These are phyloP conservation scores for Neofusicoccum umdonicola DNA, from an alignment of 2,329 filamentous ascomycete genomes.

Conservation along the genomic window DNA sequence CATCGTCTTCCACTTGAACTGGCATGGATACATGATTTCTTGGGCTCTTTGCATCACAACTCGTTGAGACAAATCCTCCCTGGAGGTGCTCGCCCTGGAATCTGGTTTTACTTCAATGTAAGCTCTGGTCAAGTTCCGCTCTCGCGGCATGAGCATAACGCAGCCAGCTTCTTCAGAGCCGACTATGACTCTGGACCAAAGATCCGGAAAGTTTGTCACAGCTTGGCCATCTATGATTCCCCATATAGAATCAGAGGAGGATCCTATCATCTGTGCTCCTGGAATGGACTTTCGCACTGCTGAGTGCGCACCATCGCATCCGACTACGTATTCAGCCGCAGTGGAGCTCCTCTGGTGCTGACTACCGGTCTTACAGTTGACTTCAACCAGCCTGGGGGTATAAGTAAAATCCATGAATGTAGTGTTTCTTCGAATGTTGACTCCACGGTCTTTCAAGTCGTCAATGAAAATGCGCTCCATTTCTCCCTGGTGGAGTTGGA, in stretches of 20 bases:
- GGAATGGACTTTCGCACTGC: conserved; percentile 60
- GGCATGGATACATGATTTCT: conserved; percentile 46
- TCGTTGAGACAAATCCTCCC: conserved; percentile 52
- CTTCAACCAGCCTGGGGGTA: conserved; percentile 40
- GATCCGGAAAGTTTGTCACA: conserved; percentile 70
- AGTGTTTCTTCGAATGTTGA: conserved; percentile 62
- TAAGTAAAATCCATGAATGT: conserved; percentile 56
- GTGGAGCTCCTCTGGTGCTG: conserved; percentile 43
- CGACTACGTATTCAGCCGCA: conserved; percentile 63
- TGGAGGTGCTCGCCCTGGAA: conserved; percentile 29
- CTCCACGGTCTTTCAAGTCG: conserved; percentile 63
- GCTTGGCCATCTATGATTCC: conserved; percentile 70
- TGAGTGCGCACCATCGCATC: conserved; percentile 72
- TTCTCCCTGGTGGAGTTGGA: conserved; percentile 69
- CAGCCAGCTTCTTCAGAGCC: conserved; percentile 66
- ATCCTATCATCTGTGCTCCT: conserved; percentile 49
- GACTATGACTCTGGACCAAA: conserved; percentile 71
- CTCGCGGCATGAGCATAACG: conserved; percentile 70
- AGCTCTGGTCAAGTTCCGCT: conserved; percentile 68
- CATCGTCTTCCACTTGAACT: conserved; percentile 44
- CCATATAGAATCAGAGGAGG: conserved; percentile 60
- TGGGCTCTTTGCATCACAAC: conserved; percentile 67
- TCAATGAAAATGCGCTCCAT: conserved; percentile 68
- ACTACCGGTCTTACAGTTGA: conserved; percentile 39
- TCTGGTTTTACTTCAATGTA: conserved; percentile 48